Evolutionary conservation across 176 grass and related monocot genomes (phyloP).

Genomic region (Themeda triandra): DNA sequence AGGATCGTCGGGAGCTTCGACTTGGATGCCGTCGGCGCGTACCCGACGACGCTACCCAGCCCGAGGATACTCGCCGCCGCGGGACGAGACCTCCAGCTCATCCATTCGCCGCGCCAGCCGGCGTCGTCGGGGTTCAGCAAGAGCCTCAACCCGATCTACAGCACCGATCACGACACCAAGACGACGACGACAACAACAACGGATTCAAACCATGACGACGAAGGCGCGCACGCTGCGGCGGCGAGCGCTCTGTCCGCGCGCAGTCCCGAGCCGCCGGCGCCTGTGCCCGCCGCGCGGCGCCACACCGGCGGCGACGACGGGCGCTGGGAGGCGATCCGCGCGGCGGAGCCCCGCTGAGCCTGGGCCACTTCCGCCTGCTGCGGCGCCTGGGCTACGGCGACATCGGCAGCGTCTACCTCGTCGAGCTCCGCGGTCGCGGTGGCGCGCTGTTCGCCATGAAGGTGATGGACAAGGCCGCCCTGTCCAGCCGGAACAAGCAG

Average conservation of each 20-base stretch:
- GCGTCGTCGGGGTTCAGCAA: slow-evolving; percentile 35
- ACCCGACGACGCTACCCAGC: slow-evolving; percentile 45
- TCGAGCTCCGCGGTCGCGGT: slow-evolving; percentile 53
- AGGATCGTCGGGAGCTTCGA: slow-evolving; percentile 30
- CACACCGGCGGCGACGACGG: slow-evolving; percentile 69
- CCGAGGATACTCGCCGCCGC: slow-evolving; percentile 9
- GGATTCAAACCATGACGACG: neutral
- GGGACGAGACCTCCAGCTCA: neutral
- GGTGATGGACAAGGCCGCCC: slow-evolving; percentile 87
- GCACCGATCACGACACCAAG: neutral
- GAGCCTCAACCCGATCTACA: slow-evolving; percentile 46
- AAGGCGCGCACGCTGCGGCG: neutral
- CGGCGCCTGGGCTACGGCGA: slow-evolving; percentile 81
- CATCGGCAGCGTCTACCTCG: slow-evolving; percentile 96
- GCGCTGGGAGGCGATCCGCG: slow-evolving; percentile 70
- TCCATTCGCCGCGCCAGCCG: slow-evolving; percentile 9
- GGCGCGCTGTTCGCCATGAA: slow-evolving; percentile 84
- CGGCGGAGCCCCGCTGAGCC: slow-evolving; percentile 68
- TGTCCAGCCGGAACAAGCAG: slow-evolving; percentile 79
- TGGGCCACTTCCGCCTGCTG: slow-evolving; percentile 84
- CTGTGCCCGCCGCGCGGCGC: slow-evolving; percentile 41
- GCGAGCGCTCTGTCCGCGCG: neutral
- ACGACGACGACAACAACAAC: neutral
- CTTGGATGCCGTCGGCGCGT: slow-evolving; percentile 13
- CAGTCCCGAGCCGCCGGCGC: no score